phyloP scores from a whole-genome alignment of 1,284 basidiomycete species.

The Marasmius tenuissimus region DNA sequence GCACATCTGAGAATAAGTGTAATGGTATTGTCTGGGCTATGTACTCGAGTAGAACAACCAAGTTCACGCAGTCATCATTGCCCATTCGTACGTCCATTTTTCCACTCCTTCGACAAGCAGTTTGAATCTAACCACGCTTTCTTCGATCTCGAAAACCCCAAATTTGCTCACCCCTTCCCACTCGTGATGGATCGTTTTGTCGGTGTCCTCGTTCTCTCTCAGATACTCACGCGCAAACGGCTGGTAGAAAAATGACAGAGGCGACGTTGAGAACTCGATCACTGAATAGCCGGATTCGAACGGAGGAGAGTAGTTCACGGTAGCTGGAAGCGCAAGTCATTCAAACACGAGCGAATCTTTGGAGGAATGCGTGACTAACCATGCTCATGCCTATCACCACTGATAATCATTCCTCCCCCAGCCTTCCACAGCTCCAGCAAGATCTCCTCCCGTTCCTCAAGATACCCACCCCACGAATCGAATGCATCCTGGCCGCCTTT shows the following conservation, averaged over 20 bases:
- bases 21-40: too few species aligned
- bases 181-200: constrained; percentile 1
- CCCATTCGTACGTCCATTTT: background rate
- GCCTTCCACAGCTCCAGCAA: background rate
- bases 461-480: background rate
- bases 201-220: background rate
- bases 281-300: background rate
- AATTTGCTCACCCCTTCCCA: constrained; percentile 1
- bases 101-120: background rate
- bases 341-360: background rate
- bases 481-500: background rate
- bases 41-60: too few species aligned
- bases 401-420: background rate
- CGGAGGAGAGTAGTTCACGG: constrained; percentile 4
- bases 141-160: constrained; percentile 3
- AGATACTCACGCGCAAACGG: constrained; percentile 1
- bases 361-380: background rate
- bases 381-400: background rate
- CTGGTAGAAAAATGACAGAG: constrained; percentile 6
- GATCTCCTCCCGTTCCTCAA: background rate
- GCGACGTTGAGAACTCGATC: constrained; percentile 7
- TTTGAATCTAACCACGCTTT: background rate
- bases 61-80: too few species aligned
- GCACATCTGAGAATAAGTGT: too few species aligned
- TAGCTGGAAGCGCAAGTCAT: background rate